Evolutionary conservation across 2,329 filamentous ascomycete species (phyloP), one percentile per base, ranked within the genome.

Genomic region (Aspergillus sp.): DNA sequence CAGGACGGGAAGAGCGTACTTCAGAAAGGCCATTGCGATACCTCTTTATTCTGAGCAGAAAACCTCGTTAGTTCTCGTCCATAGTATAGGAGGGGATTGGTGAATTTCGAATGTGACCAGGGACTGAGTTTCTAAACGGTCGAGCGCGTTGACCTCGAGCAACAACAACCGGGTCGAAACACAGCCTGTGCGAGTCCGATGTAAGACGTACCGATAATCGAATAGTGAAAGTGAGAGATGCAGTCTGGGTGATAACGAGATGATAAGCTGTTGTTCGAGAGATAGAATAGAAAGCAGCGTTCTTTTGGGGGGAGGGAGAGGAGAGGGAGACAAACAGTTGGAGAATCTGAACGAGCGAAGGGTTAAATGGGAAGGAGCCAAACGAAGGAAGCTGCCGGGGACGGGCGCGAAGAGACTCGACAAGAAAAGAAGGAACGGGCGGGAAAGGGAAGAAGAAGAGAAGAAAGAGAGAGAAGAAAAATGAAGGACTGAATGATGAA

Each of bases 1-100:
- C 65, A 83, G 69, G 51, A 71, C 75, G 51, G 80, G 77, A 53
- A 82, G 66, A 57, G 78, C 67, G 68, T 78, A 76, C 67, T 76
- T 80, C 62, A 72, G 63, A 68, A 78, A 67, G 54, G 72, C 72
- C 75, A 81, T 81, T 65, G 50, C 44, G 52, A 44, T 15, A 37
- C 33, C 20, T 20, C 38, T 45, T 46, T 49, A 47, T 27, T 25
- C 43, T 22, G 30, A 5, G 22, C 9, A 23, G 20, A 9, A 12
- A 13, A 41, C 6, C 33, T 35, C 6, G 15, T 35, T 35, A 35
- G 33, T 15, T 19, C 38, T 19, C 12, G 10, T 41, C 38, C 19
- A 13, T 5, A 13, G 9, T 41, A 7, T 19, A 41, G 12, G 12
- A 41, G 10, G 15, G 25, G 12, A 42, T n/a, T 27, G 22, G 15